These are phyloP conservation scores for Tuber umbilicatum DNA, from an alignment of 495 filamentous ascomycete species.

Conservation along the genomic window DNA sequence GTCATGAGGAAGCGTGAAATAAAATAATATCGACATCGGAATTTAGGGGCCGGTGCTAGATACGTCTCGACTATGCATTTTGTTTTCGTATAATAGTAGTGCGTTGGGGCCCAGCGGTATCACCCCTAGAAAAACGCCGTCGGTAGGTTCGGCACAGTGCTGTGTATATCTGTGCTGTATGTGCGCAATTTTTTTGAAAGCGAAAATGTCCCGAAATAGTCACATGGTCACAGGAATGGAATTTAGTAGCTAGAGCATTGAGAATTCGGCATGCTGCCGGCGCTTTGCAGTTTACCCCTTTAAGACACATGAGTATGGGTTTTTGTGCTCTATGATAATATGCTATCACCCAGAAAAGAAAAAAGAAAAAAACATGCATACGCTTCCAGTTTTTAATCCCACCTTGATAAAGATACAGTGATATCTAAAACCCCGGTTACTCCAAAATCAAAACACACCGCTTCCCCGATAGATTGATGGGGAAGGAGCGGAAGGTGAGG, in stretches of 20 bases:
- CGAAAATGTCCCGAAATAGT: background rate
- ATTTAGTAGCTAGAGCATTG: background rate
- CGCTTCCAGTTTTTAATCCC: background rate
- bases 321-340: background rate
- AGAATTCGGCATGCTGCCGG: background rate
- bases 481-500: background rate
- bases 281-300: background rate
- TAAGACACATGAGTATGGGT: background rate
- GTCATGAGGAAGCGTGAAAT: background rate
- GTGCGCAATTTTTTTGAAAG: background rate
- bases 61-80: background rate
- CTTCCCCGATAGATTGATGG: background rate
- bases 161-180: background rate
- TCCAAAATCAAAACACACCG: background rate
- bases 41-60: background rate
- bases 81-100: background rate
- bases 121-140: background rate
- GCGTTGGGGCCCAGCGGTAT: background rate
- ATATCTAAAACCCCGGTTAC: background rate
- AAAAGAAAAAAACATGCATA: background rate
- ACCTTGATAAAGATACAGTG: constrained; percentile 2
- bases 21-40: background rate
- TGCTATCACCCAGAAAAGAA: background rate
- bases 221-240: background rate
- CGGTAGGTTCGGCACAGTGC: background rate